Evolutionary conservation across 129 eudicot genomes (phyloP).

Genomic region (Centella asiatica): DNA sequence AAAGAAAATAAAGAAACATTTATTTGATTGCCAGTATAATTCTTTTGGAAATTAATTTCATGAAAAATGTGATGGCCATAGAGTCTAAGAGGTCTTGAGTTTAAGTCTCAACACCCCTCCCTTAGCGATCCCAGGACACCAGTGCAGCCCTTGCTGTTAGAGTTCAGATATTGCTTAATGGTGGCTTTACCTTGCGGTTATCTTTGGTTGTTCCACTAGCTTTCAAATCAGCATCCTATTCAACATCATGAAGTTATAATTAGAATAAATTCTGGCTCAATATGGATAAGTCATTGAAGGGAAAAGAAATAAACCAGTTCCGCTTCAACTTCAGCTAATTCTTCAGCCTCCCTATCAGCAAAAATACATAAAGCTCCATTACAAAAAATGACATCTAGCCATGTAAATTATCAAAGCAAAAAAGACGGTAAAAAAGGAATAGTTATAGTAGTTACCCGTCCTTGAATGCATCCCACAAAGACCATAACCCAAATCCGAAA

Average conservation of each 20-base stretch:
- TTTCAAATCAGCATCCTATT: conserved; percentile 72
- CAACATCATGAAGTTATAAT: conserved; percentile 12
- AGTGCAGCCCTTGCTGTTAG: too few relatives aligned
- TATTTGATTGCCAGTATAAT: too few relatives aligned
- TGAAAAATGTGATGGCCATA: too few relatives aligned
- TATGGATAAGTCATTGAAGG: background rate
- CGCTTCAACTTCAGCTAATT: conserved; percentile 91
- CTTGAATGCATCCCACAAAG: conserved; percentile 87
- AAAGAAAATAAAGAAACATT: too few relatives aligned
- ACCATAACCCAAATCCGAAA: conserved; percentile 91
- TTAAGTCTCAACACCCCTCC: too few relatives aligned
- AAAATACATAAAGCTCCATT: conserved; percentile 7
- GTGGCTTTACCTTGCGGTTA: conserved; percentile 54
- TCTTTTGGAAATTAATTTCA: too few relatives aligned
- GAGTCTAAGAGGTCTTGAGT: too few relatives aligned
- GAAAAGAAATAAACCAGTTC: conserved; percentile 58
- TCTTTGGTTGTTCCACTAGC: conserved; percentile 39
- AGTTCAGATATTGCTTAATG: too few relatives aligned
- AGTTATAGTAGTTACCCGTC: conserved; percentile 44
- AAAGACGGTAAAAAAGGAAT: conserved; percentile 1
- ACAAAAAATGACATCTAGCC: conserved; percentile 1
- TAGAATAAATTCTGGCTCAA: conserved; percentile 5
- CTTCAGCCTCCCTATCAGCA: conserved; percentile 66
- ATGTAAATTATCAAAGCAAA: conserved; percentile 6
- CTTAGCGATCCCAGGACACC: too few relatives aligned